Conservation (phyloP, 2,329 filamentous ascomycete genomes). For the Ascochyta rabiei region DNA sequence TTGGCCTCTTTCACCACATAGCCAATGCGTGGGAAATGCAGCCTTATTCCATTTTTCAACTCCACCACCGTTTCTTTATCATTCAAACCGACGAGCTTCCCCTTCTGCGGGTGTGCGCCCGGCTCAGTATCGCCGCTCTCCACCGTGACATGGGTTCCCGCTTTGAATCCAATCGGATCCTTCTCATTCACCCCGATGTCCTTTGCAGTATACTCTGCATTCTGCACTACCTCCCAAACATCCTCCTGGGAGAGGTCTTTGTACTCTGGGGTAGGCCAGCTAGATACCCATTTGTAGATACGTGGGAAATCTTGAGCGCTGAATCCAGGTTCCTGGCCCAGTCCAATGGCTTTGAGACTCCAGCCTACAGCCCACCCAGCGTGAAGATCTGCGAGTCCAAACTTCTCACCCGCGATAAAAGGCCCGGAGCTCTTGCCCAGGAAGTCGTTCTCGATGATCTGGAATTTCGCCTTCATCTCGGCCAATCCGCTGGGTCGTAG, state of each 20-base stretch:
- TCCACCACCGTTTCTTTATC: constrained; percentile 1
- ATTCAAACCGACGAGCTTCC: constrained; percentile 8
- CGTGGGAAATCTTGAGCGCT: not conserved
- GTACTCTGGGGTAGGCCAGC: constrained; percentile 1
- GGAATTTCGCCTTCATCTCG: constrained; percentile 7
- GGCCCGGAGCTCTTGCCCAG: not conserved
- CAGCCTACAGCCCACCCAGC: constrained; percentile 11
- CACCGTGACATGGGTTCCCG: not conserved
- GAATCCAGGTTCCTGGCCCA: constrained; percentile 5
- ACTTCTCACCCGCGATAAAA: constrained; percentile 4
- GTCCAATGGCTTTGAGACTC: not conserved
- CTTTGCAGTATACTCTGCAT: not conserved
- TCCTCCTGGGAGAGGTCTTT: not conserved
- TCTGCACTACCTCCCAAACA: not conserved
- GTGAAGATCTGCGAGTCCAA: constrained; percentile 11
- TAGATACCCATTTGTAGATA: constrained; percentile 4
- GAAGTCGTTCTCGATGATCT: constrained; percentile 9
- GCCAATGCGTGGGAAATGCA: constrained; percentile 11
- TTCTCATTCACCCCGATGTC: constrained; percentile 7
- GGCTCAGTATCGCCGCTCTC: constrained; percentile 8
- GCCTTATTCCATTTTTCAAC: constrained; percentile 3
- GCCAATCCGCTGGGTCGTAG: constrained; percentile 10
- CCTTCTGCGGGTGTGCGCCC: constrained; percentile 12
- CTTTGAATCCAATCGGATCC: constrained; percentile 1
- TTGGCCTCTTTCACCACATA: constrained; percentile 9